phyloP scores from a whole-genome alignment of 331 rosid genomes.

The Rosa hybrid region DNA sequence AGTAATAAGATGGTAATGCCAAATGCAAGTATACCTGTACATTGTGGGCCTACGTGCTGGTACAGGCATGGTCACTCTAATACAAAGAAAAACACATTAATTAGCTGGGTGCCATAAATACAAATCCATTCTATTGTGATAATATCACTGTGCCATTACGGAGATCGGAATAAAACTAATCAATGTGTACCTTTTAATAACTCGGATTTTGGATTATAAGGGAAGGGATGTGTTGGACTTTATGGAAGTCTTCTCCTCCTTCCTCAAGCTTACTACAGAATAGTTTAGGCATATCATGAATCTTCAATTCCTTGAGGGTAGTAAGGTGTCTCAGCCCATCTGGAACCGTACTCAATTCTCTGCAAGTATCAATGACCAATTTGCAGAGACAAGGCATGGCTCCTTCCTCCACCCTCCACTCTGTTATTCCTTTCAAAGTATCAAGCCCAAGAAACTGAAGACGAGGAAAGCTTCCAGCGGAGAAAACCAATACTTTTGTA shows the following conservation, averaged over 20 bases:
- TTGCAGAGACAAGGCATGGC: neutral
- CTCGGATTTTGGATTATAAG: no score
- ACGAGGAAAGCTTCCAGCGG: neutral
- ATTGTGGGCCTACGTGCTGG: neutral
- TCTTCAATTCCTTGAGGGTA: neutral
- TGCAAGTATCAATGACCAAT: rapidly evolving
- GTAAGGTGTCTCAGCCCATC: neutral
- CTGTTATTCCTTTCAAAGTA: rapidly evolving
- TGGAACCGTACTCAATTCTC: neutral
- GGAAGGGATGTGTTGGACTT: neutral
- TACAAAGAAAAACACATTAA: neutral
- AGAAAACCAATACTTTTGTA: neutral
- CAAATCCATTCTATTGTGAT: no score
- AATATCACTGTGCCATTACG: no score
- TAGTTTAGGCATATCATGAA: rapidly evolving
- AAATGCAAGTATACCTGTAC: neutral
- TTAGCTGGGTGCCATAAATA: no score
- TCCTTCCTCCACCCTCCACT: constrained; percentile 1
- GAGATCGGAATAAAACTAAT: neutral
- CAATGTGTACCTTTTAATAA: neutral
- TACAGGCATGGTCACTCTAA: neutral
- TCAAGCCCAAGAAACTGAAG: neutral
- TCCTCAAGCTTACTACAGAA: neutral
- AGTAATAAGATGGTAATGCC: neutral
- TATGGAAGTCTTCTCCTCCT: constrained; percentile 1